These are phyloP conservation scores for Geosmithia putterillii DNA, from an alignment of 2,329 filamentous ascomycete species.

Conservation along the genomic window DNA sequence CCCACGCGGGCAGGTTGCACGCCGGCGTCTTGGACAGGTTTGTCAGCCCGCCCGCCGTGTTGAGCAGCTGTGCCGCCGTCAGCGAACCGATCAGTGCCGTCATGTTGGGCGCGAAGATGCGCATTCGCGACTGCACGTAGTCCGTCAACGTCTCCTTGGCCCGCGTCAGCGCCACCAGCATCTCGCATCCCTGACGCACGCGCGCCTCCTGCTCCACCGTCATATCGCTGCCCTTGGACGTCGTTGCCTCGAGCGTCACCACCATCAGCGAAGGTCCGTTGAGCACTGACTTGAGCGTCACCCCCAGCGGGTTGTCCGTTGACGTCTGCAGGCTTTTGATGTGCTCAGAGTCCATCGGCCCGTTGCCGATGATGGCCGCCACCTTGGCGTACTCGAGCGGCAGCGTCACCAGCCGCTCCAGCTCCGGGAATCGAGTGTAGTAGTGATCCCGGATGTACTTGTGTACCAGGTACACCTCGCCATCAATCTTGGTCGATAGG, in stretches of 20 bases:
- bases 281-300: slow-evolving; percentile 66
- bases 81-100: slow-evolving; percentile 83
- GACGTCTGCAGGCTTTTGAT: slow-evolving; percentile 71
- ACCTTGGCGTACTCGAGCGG: slow-evolving; percentile 93
- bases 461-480: slow-evolving; percentile 84
- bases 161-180: slow-evolving; percentile 75
- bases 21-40: slow-evolving; percentile 85
- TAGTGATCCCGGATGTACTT: slow-evolving; percentile 97
- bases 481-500: slow-evolving; percentile 83
- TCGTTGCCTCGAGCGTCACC: slow-evolving; percentile 88
- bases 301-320: slow-evolving; percentile 64
- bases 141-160: slow-evolving; percentile 81
- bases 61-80: slow-evolving; percentile 92
- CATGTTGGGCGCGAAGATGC: slow-evolving; percentile 86
- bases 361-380: slow-evolving; percentile 85
- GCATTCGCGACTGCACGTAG: slow-evolving; percentile 96
- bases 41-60: slow-evolving; percentile 78
- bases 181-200: slow-evolving; percentile 70
- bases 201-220: slow-evolving; percentile 60
- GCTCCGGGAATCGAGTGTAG: slow-evolving; percentile 82
- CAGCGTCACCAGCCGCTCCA: slow-evolving; percentile 81
- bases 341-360: slow-evolving; percentile 67
- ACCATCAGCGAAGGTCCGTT: slow-evolving; percentile 91
- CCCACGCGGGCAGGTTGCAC: slow-evolving; percentile 84
- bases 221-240: slow-evolving; percentile 71